Evolutionary conservation across 345 rosid genomes (phyloP), one percentile per base, ranked within the genome.

Genomic region (Sonneratia alba): DNA sequence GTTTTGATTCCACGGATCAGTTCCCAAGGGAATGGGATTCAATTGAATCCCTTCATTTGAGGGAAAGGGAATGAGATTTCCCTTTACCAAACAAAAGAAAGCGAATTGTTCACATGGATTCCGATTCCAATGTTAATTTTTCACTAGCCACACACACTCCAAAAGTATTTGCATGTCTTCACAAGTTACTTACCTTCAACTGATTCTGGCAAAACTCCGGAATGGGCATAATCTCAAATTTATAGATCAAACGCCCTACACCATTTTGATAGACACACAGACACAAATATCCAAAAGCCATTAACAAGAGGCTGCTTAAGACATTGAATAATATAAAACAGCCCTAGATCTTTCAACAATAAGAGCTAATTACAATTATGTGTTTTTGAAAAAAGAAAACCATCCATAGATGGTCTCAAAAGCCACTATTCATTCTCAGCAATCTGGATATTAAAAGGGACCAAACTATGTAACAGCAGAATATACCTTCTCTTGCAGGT

Each of bases 231-330:
- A 82, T 73, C 72, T 86, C 85, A 81, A 94, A 90, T 87, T 85
- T 84, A 79, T 89, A 94, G 74, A 80, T 81, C 82, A 89, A 68
- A 77, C 80, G 81, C 37, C 89, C 98, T 91, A 73, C 71, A 77
- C 14, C 71, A 48, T 79, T 10, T 18, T 69, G 65, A 55, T 24
- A 36, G 65, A 55, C 24, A 27, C 64, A 56, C 36, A 43, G 8
- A 57, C 51, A 47, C 51, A 63, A 67, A 62, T 32, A 24, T 27
- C 16, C 74, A 24, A 21, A 24, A 24, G 45, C 49, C 38, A 55
- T 7, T 3, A 24, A 64, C n/a, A 48, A 15, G 16, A 43, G 32
- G 24, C 53, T 57, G 57, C 36, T 6, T n/a, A 45, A 15, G 24
- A 76, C 69, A 68, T 63, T 61, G 36, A 65, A 72, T 15, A 65